phyloP scores from a whole-genome alignment of 31 red algal species.

The Porphyra umbilicalis region DNA sequence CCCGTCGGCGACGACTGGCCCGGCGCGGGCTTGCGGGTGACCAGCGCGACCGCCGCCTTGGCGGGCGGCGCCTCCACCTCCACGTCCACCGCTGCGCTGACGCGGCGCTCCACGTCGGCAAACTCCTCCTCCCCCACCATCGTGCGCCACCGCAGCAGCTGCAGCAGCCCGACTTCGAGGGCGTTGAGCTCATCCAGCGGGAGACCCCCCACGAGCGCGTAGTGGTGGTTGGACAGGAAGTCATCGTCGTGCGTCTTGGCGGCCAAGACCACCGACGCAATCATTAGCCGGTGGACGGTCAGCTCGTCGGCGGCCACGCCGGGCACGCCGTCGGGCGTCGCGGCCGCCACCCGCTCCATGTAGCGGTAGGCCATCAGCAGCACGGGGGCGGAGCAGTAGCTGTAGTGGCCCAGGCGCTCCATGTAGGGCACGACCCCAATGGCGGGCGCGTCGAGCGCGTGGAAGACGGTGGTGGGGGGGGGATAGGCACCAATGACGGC shows the following conservation, averaged over 20 bases:
- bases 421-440: constrained; percentile 64
- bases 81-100: constrained; percentile 21
- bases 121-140: constrained; percentile 50
- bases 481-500: neutral
- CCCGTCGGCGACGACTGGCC: neutral
- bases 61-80: constrained; percentile 12
- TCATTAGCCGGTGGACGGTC: constrained; percentile 65
- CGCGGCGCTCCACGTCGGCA: constrained; percentile 31
- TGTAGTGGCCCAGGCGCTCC: constrained; percentile 47
- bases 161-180: constrained; percentile 67
- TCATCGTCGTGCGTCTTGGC: constrained; percentile 84
- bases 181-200: constrained; percentile 77
- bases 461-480: constrained; percentile 40
- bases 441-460: constrained; percentile 49
- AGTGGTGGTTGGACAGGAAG: constrained; percentile 84
- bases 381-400: constrained; percentile 63
- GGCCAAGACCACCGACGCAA: constrained; percentile 73
- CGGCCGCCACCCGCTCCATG: constrained; percentile 28
- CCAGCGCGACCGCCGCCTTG: neutral
- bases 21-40: neutral
- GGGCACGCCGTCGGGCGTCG: neutral
- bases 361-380: constrained; percentile 70
- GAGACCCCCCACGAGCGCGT: constrained; percentile 81
- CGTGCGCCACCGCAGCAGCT: constrained; percentile 36
- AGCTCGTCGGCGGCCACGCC: constrained; percentile 8